Evolutionary conservation across 768 basidiomycete genomes (phyloP), one percentile per base, ranked within the genome.

Genomic region (Sistotremastrum suecicum): DNA sequence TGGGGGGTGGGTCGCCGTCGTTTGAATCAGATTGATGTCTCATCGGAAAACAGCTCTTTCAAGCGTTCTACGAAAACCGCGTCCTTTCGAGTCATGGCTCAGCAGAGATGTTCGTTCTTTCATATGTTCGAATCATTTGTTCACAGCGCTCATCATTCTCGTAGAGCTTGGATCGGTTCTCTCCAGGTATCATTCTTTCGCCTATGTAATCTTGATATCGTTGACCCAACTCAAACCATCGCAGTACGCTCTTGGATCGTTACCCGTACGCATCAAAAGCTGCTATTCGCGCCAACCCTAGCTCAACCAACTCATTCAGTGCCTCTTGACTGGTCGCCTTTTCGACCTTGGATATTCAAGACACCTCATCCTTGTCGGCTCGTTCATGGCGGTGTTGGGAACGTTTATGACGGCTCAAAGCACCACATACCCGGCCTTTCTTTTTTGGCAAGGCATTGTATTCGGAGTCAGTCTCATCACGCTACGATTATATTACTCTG

Each of bases 361-460:
- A 8, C 20, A 48, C 7, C 49, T 53, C 28, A 42, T 58, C 12
- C 34, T 51, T n/a, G 20, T 44, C 6, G 50, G 50, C 10, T 49
- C 50, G 11, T 12, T 37, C 33, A 32, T 52, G 9, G 41, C 52
- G 7, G 48, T 57, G 0, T n/a, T 48, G 12, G 37, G 44, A 35
- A 48, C 46, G 8, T 58, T 60, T 42, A 49, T 60, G 9, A 52
- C 54, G 10, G 58, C 58, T 2, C 49, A 60, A 46, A 59, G 59
- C 39, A 56, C 39, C 33, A 46, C 48, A 34, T 60, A 53, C 44
- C 56, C 54, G 57, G 58, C 59, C 30, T 55, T 58, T 30, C 47
- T 60, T 32, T 48, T 60, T 8, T 53, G 53, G 36, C 59, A 60
- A 44, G 59, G 59, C 1, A 45, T 60, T 5, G 50, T 50, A 3